Evolutionary conservation across 176 grass and related monocot genomes (phyloP), one percentile per base, ranked within the genome.

Genomic region (Coix lacrymajobi): DNA sequence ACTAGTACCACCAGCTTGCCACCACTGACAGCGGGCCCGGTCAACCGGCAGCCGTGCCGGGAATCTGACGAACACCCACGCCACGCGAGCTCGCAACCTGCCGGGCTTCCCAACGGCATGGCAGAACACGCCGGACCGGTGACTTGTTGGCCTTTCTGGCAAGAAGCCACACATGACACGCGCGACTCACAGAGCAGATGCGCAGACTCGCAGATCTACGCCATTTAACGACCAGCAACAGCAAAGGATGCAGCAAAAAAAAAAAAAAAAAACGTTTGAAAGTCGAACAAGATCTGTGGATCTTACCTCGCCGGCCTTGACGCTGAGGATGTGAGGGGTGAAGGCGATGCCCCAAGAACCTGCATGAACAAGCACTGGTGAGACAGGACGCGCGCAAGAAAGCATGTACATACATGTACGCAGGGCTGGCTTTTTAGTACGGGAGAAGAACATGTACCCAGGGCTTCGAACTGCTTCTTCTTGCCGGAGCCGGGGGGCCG

Each of bases 381-480:
- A 67, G 77, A 85, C 36, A 62, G 14, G 73, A n/a, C 56, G 33
- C 19, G 29, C 48, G 15, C 45, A 86, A 45, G 66, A 66, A 66
- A 25, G 20, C 22, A 57, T 57, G 52, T 24, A 57, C 20, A 5
- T 5, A 36, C 4, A 3, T 3, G 8, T 22, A 54, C 20, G 4
- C 22, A 58, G n/a, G 10, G 54, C 54, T n/a, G n/a, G n/a, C n/a
- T n/a, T 15, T 60, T 26, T 24, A 37, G 25, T 45, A 79, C 62
- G 19, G 32, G 32, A 39, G n/a, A 8, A 75, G 20, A 2, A 34
- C 13, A 61, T n/a, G 77, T 93, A 99, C 97, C 97, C 39, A 99
- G 85, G 61, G 97, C 97, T 87, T 99, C 97, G 80, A 99, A 92
- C 79, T 99, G 97, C 79, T 99, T 94, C 85, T 96, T 99, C 82